Percentiles rank a stretch among this genome's conserved stretches.
phyloP scores from a whole-genome alignment of 345 rosid species.

The Rhizophora apiculata region DNA sequence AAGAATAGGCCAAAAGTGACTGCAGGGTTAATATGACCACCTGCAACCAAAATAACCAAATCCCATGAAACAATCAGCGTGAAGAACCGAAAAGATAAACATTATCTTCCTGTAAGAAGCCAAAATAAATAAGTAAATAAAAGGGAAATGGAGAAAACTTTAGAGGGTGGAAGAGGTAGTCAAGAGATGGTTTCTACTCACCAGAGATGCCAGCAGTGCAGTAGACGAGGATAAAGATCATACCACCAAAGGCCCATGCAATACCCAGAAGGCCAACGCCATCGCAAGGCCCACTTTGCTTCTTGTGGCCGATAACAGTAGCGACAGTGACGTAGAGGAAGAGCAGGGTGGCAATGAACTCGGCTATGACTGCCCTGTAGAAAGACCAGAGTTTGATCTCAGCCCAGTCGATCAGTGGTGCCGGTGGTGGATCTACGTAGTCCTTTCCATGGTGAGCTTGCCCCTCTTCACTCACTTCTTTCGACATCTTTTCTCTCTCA shows the following conservation, averaged over 20 bases:
- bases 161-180: background rate
- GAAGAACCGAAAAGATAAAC: too few relatives aligned
- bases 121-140: background rate
- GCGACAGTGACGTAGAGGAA: constrained; percentile 84
- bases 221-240: constrained; percentile 66
- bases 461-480: constrained; percentile 82
- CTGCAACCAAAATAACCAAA: constrained; percentile 27
- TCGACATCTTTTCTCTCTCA: constrained; percentile 41
- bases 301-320: constrained; percentile 77
- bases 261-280: constrained; percentile 88
- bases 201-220: constrained; percentile 92
- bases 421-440: constrained; percentile 94
- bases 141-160: background rate
- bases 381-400: constrained; percentile 87
- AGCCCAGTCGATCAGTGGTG: constrained; percentile 59
- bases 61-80: background rate
- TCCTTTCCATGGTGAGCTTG: constrained; percentile 59
- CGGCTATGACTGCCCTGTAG: constrained; percentile 89
- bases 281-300: constrained; percentile 52
- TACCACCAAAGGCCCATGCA: constrained; percentile 94
- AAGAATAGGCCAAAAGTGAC: constrained; percentile 63
- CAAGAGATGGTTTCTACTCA: constrained; percentile 11
- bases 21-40: constrained; percentile 76
- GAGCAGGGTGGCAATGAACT: constrained; percentile 89
- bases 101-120: too few relatives aligned